These are phyloP conservation scores for Cercospora berteroae DNA, from an alignment of 2,329 filamentous ascomycete species.

Conservation along the genomic window DNA sequence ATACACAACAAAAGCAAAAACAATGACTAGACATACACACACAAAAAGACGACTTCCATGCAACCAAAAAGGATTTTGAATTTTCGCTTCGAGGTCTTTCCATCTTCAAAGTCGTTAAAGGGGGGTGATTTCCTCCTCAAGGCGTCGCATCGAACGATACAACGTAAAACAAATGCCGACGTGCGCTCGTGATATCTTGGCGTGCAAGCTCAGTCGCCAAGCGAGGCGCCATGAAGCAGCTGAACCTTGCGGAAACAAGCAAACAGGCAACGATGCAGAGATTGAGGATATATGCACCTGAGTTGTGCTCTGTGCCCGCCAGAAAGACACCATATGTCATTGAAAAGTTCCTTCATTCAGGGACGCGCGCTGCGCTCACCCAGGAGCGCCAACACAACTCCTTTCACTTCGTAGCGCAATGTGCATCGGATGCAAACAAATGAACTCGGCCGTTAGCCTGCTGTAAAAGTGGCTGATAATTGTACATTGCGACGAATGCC, in stretches of 20 bases:
- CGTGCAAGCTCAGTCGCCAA: neutral
- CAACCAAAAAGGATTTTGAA: neutral
- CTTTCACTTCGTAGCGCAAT: neutral
- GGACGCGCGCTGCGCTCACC: neutral
- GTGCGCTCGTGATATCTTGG: neutral
- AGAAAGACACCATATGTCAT: neutral
- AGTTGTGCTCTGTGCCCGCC: neutral
- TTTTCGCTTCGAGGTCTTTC: neutral
- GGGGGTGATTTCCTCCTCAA: neutral
- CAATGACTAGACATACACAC: neutral
- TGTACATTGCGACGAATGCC: conserved; percentile 5
- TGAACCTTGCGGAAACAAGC: neutral
- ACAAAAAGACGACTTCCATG: neutral
- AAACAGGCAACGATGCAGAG: neutral
- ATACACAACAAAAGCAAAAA: neutral
- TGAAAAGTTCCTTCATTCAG: neutral
- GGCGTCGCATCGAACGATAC: neutral
- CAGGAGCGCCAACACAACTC: neutral
- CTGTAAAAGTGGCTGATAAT: neutral
- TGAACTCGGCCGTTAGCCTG: neutral
- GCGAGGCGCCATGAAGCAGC: neutral
- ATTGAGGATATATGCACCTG: neutral
- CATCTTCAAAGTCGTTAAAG: neutral
- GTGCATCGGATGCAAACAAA: conserved; percentile 6
- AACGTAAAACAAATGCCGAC: neutral